Evolutionary conservation across 352 stramenopile species (phyloP).

Genomic region (Globisporangium rhizosaccharum): DNA sequence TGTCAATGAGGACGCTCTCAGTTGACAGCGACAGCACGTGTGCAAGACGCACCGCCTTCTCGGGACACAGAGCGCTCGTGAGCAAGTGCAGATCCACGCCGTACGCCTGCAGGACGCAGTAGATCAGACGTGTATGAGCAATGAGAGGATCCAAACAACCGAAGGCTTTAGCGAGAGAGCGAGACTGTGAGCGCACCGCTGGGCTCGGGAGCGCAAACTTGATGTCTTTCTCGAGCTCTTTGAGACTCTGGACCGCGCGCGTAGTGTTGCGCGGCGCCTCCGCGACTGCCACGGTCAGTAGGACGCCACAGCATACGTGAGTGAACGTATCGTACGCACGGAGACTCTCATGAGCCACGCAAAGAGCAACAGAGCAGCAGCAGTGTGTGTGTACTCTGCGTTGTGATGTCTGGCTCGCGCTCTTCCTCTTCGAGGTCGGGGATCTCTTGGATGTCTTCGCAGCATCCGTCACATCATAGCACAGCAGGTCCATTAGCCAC

Average conservation of each 20-base stretch:
- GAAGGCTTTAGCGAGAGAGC: background rate
- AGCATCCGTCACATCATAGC: background rate
- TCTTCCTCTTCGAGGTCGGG: constrained; percentile 80
- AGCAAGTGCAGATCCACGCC: constrained; percentile 66
- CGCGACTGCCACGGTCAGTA: constrained; percentile 29
- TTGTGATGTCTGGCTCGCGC: constrained; percentile 70
- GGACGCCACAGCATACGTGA: background rate
- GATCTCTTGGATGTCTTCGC: constrained; percentile 71
- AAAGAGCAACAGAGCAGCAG: background rate
- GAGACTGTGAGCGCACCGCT: constrained; percentile 18
- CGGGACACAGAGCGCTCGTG: constrained; percentile 56
- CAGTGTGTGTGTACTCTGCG: constrained; percentile 24
- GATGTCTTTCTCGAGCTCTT: constrained; percentile 74
- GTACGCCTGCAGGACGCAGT: constrained; percentile 24
- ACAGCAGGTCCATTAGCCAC: background rate
- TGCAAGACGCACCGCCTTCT: constrained; percentile 46
- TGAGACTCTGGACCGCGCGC: constrained; percentile 62
- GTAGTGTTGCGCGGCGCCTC: constrained; percentile 74
- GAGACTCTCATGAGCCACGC: background rate
- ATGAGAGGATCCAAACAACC: background rate
- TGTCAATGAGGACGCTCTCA: too few species aligned
- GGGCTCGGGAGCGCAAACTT: constrained; percentile 66
- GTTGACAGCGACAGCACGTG: background rate
- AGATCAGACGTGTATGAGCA: background rate
- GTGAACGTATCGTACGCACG: background rate